These are phyloP conservation scores for Lachancea quebecensis DNA, from an alignment of 805 yeast species.

Conservation along the genomic window DNA sequence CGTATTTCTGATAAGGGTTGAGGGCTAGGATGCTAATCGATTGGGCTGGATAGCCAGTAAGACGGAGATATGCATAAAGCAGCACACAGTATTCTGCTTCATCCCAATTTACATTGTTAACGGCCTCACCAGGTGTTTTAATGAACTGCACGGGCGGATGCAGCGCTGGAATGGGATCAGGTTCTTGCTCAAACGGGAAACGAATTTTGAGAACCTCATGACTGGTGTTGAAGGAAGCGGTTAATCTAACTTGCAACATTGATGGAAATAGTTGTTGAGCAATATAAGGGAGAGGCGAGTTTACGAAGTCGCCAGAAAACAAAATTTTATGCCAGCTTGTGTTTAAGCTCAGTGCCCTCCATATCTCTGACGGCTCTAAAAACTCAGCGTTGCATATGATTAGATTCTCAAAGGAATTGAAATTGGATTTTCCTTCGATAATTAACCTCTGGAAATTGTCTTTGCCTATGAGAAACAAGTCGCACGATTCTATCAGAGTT, in stretches of 20 bases:
- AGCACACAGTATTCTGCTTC: slow-evolving; percentile 45
- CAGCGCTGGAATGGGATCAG: not conserved
- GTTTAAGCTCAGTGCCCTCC: not conserved
- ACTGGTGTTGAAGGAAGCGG: slow-evolving; percentile 1
- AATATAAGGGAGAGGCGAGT: slow-evolving; percentile 1
- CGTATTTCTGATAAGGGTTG: slow-evolving; percentile 5
- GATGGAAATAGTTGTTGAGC: slow-evolving; percentile 1
- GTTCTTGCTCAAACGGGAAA: not conserved
- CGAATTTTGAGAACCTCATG: slow-evolving; percentile 1
- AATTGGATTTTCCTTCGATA: not conserved
- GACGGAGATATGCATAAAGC: slow-evolving; percentile 40
- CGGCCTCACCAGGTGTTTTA: not conserved
- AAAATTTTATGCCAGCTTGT: slow-evolving; percentile 1
- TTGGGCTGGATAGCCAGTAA: slow-evolving; percentile 36
- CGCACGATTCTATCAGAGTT: slow-evolving; percentile 1
- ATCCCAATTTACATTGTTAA: slow-evolving; percentile 22
- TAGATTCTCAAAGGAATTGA: not conserved
- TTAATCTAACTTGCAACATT: not conserved
- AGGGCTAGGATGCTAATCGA: slow-evolving; percentile 38
- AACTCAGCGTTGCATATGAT: slow-evolving; percentile 5
- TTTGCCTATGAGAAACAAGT: slow-evolving; percentile 1
- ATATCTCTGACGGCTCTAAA: slow-evolving; percentile 3
- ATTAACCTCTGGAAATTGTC: not conserved
- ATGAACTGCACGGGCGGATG: not conserved
- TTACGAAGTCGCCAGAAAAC: slow-evolving; percentile 1